Conservation (phyloP, 2,329 filamentous ascomycete species). For the Thelonectria rubi region DNA sequence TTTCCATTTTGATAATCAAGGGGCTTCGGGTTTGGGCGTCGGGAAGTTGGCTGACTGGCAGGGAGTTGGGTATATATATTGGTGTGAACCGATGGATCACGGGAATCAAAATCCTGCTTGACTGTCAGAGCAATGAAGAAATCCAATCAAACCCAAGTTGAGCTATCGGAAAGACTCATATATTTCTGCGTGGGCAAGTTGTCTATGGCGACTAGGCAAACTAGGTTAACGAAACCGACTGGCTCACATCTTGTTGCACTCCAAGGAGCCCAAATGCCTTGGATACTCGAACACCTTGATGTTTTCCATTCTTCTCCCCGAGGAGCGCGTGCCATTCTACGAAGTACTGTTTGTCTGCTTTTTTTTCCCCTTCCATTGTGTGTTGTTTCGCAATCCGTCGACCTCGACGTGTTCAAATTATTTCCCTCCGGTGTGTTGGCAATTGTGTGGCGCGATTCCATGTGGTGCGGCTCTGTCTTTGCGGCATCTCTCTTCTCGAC, state of each 20-base stretch:
- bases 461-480: background rate
- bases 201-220: conserved; percentile 40
- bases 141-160: background rate
- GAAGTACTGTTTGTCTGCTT: conserved; percentile 16
- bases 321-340: conserved; percentile 27
- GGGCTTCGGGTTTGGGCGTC: background rate
- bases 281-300: conserved; percentile 18
- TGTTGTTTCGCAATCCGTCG: conserved; percentile 11
- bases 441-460: conserved; percentile 12
- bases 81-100: background rate
- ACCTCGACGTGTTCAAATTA: conserved; percentile 20
- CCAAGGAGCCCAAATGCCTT: conserved; percentile 11
- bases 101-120: background rate
- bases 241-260: conserved; percentile 30
- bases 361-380: conserved; percentile 10
- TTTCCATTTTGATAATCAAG: background rate
- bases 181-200: conserved; percentile 46
- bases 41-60: background rate
- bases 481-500: conserved; percentile 7
- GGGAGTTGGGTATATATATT: background rate
- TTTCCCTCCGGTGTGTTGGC: conserved; percentile 19
- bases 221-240: conserved; percentile 26
- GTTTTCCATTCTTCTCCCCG: conserved; percentile 16
- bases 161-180: background rate
- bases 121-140: background rate